These are phyloP conservation scores for Aciculosporium take DNA, from an alignment of 2,329 filamentous ascomycete genomes.

Conservation along the genomic window DNA sequence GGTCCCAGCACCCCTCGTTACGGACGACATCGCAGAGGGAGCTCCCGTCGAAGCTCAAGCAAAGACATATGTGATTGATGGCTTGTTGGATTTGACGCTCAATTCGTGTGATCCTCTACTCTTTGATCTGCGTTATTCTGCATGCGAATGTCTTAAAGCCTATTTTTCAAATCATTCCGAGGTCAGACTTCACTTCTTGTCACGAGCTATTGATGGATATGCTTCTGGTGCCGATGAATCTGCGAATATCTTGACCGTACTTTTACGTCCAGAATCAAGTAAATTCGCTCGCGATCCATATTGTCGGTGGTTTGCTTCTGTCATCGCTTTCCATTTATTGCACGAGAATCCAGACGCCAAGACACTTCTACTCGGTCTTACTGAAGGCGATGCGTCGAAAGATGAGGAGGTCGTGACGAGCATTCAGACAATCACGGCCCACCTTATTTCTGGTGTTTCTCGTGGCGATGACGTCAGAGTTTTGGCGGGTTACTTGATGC, in stretches of 20 bases:
- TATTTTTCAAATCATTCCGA: slow-evolving; percentile 75
- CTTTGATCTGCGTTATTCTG: slow-evolving; percentile 71
- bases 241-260: slow-evolving; percentile 74
- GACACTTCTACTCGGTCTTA: slow-evolving; percentile 62
- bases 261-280: slow-evolving; percentile 53
- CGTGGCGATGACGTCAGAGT: slow-evolving; percentile 65
- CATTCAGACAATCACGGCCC: slow-evolving; percentile 75
- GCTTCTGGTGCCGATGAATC: slow-evolving; percentile 62
- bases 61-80: slow-evolving; percentile 83
- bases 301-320: slow-evolving; percentile 76
- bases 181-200: slow-evolving; percentile 74
- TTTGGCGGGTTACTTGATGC: slow-evolving; percentile 74
- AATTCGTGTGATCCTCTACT: slow-evolving; percentile 50
- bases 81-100: slow-evolving; percentile 69
- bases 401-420: slow-evolving; percentile 93
- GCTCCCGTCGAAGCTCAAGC: slow-evolving; percentile 34
- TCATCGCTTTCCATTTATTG: slow-evolving; percentile 74
- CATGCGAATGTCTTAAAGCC: slow-evolving; percentile 81
- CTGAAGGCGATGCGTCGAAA: slow-evolving; percentile 73
- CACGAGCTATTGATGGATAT: slow-evolving; percentile 80
- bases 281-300: slow-evolving; percentile 64
- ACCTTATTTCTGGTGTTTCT: slow-evolving; percentile 68
- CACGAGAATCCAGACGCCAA: slow-evolving; percentile 72
- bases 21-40: slow-evolving; percentile 19
- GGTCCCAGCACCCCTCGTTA: slow-evolving; percentile 47